Conservation (phyloP, 2,329 filamentous ascomycete genomes). For the Hypoxylon sp. region DNA sequence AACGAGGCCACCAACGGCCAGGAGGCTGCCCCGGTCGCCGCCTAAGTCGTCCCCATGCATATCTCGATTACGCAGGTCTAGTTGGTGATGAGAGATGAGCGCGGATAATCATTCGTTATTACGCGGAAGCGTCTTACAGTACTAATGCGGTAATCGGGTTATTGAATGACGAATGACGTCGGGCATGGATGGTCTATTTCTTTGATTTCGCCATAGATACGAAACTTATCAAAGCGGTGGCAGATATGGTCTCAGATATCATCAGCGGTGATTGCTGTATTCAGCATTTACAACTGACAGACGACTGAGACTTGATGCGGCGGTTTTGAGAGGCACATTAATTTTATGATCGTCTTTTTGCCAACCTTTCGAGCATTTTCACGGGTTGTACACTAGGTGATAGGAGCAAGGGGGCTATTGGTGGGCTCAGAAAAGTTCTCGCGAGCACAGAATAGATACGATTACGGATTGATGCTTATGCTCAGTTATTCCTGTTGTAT, state of each 20-base stretch:
- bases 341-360: conserved; percentile 48
- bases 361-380: conserved; percentile 44
- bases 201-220: conserved; percentile 46
- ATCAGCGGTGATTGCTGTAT: conserved; percentile 35
- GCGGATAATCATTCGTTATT: conserved; percentile 37
- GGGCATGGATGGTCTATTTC: conserved; percentile 36
- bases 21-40: conserved; percentile 47
- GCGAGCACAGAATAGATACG: conserved; percentile 42
- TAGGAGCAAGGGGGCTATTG: conserved; percentile 42
- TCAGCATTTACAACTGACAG: conserved; percentile 35
- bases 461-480: conserved; percentile 32
- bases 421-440: conserved; percentile 46
- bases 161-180: conserved; percentile 31
- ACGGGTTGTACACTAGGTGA: conserved; percentile 47
- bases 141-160: conserved; percentile 35
- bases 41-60: conserved; percentile 41
- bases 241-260: conserved; percentile 43
- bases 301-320: conserved; percentile 30
- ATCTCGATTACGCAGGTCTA: conserved; percentile 37
- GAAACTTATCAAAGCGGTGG: conserved; percentile 39
- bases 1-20: conserved; percentile 56
- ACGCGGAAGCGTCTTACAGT: conserved; percentile 40
- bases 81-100: conserved; percentile 36
- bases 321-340: conserved; percentile 40
- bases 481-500: background rate